phyloP scores from a whole-genome alignment of 2,329 filamentous ascomycete species.

The Paramyrothecium sp. region DNA sequence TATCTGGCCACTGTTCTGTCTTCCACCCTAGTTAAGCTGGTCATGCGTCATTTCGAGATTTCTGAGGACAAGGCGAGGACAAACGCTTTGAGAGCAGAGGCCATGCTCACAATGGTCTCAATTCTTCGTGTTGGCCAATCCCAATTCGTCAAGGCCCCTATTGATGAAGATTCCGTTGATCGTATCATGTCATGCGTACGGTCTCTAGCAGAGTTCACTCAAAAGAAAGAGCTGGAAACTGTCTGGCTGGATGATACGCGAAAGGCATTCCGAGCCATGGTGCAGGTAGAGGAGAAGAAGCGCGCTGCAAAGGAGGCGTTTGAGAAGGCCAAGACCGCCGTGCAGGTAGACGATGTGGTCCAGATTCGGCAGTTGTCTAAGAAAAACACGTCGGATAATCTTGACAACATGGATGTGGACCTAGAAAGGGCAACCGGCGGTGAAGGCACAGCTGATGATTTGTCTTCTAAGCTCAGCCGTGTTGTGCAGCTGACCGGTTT shows the following conservation, averaged over 20 bases:
- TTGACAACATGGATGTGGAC: constrained; percentile 84
- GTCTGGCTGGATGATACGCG: constrained; percentile 94
- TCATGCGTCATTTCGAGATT: constrained; percentile 95
- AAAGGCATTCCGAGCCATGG: constrained; percentile 95
- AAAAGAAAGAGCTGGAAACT: constrained; percentile 86
- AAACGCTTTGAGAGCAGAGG: constrained; percentile 91
- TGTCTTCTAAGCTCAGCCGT: constrained; percentile 90
- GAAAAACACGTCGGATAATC: constrained; percentile 79
- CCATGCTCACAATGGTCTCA: constrained; percentile 99
- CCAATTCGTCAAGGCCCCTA: constrained; percentile 96
- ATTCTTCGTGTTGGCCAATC: constrained; percentile 97
- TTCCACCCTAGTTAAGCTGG: constrained; percentile 92
- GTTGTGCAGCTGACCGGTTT: constrained; percentile 98
- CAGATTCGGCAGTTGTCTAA: constrained; percentile 89
- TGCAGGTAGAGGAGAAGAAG: constrained; percentile 96
- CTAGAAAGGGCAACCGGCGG: constrained; percentile 93
- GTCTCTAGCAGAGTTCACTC: constrained; percentile 82
- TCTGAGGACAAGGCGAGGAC: constrained; percentile 83
- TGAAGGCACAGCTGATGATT: constrained; percentile 77
- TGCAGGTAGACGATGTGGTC: constrained; percentile 95
- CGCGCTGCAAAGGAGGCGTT: constrained; percentile 89
- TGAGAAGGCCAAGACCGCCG: constrained; percentile 88
- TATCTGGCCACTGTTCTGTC: constrained; percentile 95
- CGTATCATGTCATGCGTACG: constrained; percentile 97
- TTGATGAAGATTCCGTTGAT: constrained; percentile 98